Conservation (phyloP, 352 stramenopile genomes). For the Globisporangium iwayamae region DNA sequence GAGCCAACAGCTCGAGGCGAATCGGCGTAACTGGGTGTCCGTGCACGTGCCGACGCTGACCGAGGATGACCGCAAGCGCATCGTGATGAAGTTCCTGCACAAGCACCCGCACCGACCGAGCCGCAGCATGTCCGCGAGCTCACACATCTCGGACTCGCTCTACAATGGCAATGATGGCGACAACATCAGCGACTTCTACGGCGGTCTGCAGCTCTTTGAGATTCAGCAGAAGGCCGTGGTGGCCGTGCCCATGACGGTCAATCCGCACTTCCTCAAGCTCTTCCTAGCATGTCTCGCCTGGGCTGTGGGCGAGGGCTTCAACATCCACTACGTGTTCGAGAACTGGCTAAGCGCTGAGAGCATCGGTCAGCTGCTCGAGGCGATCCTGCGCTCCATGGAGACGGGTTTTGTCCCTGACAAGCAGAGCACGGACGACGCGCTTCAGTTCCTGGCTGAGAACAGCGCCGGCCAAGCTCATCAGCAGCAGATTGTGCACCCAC, state of each 20-base stretch:
- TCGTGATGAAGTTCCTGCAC: conserved; percentile 65
- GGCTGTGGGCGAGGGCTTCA: conserved; percentile 70
- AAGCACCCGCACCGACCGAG: conserved; percentile 21
- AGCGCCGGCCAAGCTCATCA: neutral
- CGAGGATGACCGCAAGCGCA: conserved; percentile 53
- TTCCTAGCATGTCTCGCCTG: conserved; percentile 56
- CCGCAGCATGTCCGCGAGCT: conserved; percentile 2
- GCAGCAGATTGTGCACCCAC: neutral
- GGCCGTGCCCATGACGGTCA: conserved; percentile 44
- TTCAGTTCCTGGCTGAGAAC: conserved; percentile 65
- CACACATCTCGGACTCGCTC: neutral
- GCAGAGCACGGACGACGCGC: conserved; percentile 42
- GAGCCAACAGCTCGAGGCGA: conserved; percentile 45
- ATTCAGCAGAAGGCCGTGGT: conserved; percentile 75
- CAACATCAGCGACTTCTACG: neutral
- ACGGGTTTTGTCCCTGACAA: conserved; percentile 44
- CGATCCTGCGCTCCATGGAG: conserved; percentile 70
- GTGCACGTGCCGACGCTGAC: conserved; percentile 52
- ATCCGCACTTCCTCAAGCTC: conserved; percentile 63
- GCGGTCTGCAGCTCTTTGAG: conserved; percentile 65
- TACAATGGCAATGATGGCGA: neutral
- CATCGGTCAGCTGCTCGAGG: conserved; percentile 50
- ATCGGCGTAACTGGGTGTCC: conserved; percentile 70
- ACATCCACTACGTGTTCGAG: conserved; percentile 64
- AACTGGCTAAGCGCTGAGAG: conserved; percentile 59